Evolutionary conservation across 176 grass and related monocot species (phyloP), one percentile per base, ranked within the genome.

Genomic region (Zoysia pacifica): DNA sequence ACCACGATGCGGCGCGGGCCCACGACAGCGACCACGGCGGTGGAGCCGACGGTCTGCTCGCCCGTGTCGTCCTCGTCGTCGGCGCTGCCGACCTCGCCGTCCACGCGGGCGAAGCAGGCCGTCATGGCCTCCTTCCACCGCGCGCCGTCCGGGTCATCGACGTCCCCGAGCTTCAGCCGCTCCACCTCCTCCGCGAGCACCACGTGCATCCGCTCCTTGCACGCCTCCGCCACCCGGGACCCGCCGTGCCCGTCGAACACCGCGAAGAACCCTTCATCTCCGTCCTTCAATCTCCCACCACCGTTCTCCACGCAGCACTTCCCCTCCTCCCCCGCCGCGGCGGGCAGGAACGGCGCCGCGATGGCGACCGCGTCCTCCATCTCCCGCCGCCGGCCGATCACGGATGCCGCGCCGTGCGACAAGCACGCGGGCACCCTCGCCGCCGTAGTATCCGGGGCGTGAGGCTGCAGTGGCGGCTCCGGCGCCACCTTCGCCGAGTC

Each of bases 181-280:
- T 88, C 68, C 90, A 97, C n/a, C 87, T 90, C 87, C 80, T 97
- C 87, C 76, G 93, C 89, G 70, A 95, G 74, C 52, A 87, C 87
- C 59, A 90, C 85, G 87, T 92, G 89, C 78, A 95, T 79, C 51
- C 85, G 62, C 8, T 88, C 55, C 66, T 53, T 44, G 83, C 90
- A 93, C 63, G 56, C 13, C 72, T 90, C 77, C 19, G 90, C 84
- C 79, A 93, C 87, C 46, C 62, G 69, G 9, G 72, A 13, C 37
- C 81, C 84, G 49, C 90, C 87, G 78, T 90, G 90, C 19, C 90
- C 90, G 56, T 93, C 90, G 79, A 81, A 93, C 50, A 93, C 90
- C 11, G 84, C 87, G 69, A 90, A 87, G 80, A 93, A 90, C 20
- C 69, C 52, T 6, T 63, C 72, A 0, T 60, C 43, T 39, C 70